These are phyloP conservation scores for Kazachstania sp. DNA, from an alignment of 1,139 yeast species.

Conservation along the genomic window DNA sequence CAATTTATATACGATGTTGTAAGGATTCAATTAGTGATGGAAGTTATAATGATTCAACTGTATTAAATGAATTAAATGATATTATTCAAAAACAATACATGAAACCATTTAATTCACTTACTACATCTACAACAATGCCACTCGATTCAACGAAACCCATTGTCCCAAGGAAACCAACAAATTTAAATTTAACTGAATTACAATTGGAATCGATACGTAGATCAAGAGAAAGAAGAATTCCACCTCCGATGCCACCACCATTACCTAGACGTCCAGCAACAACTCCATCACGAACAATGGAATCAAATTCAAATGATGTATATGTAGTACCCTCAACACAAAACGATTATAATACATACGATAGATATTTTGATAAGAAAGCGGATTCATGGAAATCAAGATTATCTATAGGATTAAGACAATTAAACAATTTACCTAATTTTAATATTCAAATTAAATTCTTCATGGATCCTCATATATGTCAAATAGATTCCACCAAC, in stretches of 20 bases:
- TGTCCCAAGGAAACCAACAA: neutral
- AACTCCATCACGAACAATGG: neutral
- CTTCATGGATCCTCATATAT: slow-evolving; percentile 23
- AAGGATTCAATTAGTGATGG: slow-evolving; percentile 54
- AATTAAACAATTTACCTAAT: slow-evolving; percentile 17
- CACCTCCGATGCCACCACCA: slow-evolving; percentile 8
- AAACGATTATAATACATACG: slow-evolving; percentile 22
- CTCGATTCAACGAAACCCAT: slow-evolving; percentile 6
- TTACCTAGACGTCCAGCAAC: slow-evolving; percentile 5
- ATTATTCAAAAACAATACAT: slow-evolving; percentile 19
- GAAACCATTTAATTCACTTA: neutral
- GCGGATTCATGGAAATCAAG: slow-evolving; percentile 39
- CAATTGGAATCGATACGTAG: slow-evolving; percentile 11
- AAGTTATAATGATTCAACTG: slow-evolving; percentile 34
- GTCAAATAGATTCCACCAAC: neutral
- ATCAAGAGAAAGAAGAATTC: slow-evolving; percentile 7
- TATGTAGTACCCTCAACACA: slow-evolving; percentile 23
- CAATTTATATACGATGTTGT: slow-evolving; percentile 76
- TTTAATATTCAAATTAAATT: slow-evolving; percentile 20
- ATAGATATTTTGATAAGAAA: slow-evolving; percentile 31
- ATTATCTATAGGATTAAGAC: slow-evolving; percentile 30
- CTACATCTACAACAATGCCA: slow-evolving; percentile 6
- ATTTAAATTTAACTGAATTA: slow-evolving; percentile 7
- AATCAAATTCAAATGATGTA: neutral
- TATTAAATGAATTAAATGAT: slow-evolving; percentile 27